A percentile compares a stretch with the other conserved stretches of the same genome.
These are phyloP conservation scores for Apiospora kogelbergensis DNA, from an alignment of 2,329 filamentous ascomycete genomes.

Conservation along the genomic window DNA sequence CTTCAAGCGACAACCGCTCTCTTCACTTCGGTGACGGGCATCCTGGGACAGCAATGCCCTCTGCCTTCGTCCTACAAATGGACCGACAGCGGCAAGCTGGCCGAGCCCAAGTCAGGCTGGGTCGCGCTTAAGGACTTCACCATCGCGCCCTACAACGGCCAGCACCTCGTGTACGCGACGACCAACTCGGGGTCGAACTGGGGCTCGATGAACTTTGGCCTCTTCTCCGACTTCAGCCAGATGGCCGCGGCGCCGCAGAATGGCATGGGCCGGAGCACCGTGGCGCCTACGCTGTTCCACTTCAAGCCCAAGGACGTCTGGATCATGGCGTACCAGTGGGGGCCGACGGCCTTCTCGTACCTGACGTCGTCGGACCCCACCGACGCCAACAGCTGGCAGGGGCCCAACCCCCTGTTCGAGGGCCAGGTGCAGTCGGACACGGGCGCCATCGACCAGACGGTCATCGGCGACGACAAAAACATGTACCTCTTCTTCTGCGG, in stretches of 20 bases:
- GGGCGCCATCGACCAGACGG: conserved; percentile 60
- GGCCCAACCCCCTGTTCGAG: conserved; percentile 53
- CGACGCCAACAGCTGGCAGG: conserved; percentile 57
- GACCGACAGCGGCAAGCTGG: background rate
- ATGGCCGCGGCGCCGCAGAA: conserved; percentile 54
- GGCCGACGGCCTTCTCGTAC: conserved; percentile 59
- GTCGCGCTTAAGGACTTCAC: conserved; percentile 64
- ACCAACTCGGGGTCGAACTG: conserved; percentile 42
- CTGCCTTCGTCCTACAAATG: conserved; percentile 8
- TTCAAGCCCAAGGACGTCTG: conserved; percentile 61
- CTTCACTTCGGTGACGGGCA: background rate
- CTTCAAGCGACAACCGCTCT: background rate
- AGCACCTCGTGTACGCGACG: conserved; percentile 62
- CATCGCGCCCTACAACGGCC: conserved; percentile 50
- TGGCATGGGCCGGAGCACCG: conserved; percentile 43
- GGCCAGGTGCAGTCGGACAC: conserved; percentile 54
- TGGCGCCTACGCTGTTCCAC: conserved; percentile 64
- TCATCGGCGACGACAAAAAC: conserved; percentile 59
- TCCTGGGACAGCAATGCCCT: background rate
- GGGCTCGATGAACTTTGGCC: conserved; percentile 59
- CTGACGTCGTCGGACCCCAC: conserved; percentile 57
- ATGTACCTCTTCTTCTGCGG: conserved; percentile 70
- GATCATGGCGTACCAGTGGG: conserved; percentile 69
- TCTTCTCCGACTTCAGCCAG: conserved; percentile 52
- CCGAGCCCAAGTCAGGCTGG: conserved; percentile 7